Evolutionary conservation across 768 basidiomycete species (phyloP).

Genomic region (Mrakia blollopis): DNA sequence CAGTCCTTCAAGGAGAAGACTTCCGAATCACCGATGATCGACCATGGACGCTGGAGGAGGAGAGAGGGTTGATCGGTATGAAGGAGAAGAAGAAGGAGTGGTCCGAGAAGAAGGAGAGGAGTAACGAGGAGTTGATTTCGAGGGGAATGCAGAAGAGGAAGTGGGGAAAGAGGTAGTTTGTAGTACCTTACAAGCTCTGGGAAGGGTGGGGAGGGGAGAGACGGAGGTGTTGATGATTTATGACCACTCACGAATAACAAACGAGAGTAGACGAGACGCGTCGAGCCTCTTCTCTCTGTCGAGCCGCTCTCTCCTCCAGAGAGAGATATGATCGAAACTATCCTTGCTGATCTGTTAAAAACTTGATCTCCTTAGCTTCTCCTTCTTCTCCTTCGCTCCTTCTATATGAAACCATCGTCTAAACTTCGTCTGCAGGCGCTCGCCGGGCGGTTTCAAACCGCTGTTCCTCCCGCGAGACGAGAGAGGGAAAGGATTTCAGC

Average conservation of each 20-base stretch:
- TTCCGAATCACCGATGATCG: neutral
- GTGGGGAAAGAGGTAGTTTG: slow-evolving; percentile 19
- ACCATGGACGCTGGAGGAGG: neutral
- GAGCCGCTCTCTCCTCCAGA: no score
- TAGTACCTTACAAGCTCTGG: no score
- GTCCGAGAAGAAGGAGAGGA: neutral
- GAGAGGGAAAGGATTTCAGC: neutral
- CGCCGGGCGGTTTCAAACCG: neutral
- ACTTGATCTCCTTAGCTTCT: neutral
- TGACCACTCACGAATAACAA: neutral
- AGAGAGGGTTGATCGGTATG: no score
- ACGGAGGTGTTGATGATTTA: neutral
- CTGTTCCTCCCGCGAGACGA: neutral
- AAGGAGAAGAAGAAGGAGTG: no score
- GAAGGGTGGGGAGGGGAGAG: neutral
- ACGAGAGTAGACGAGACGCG: neutral
- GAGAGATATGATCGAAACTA: neutral
- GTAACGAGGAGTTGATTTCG: slow-evolving; percentile 2
- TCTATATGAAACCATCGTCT: neutral
- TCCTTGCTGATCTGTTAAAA: neutral
- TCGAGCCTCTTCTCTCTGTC: neutral
- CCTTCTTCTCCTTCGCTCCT: neutral
- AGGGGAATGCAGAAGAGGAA: slow-evolving; percentile 14
- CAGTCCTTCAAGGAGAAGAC: neutral
- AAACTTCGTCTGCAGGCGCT: neutral